Conservation (phyloP, 305 asterid genomes). For the Solanum hybrid region DNA sequence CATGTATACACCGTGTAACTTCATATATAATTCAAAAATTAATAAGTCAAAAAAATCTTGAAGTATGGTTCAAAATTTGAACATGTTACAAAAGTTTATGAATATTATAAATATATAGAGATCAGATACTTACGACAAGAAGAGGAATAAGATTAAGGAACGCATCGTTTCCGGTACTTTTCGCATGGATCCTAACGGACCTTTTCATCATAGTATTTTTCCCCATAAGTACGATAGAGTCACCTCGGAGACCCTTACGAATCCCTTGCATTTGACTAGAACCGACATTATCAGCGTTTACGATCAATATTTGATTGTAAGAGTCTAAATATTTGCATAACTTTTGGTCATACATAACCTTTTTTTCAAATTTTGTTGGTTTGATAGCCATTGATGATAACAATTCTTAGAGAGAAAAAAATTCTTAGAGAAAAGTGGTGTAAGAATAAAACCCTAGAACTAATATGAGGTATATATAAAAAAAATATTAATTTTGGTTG, state of each 20-base stretch:
- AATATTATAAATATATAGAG: background rate
- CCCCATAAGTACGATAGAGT: slow-evolving; percentile 26
- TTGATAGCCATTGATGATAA: slow-evolving; percentile 11
- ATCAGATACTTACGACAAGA: slow-evolving; percentile 14
- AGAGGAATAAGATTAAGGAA: slow-evolving; percentile 23
- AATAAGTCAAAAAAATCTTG: no score
- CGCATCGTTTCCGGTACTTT: slow-evolving; percentile 9
- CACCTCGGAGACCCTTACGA: slow-evolving; percentile 23
- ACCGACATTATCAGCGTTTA: slow-evolving; percentile 26
- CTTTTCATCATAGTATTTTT: slow-evolving; percentile 35
- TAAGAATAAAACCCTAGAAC: background rate
- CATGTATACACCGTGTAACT: no score
- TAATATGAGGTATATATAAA: background rate
- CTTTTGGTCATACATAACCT: slow-evolving; percentile 17
- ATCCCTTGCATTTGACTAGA: slow-evolving; percentile 28
- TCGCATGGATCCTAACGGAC: slow-evolving; percentile 19
- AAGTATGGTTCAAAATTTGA: no score
- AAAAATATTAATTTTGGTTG: background rate
- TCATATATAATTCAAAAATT: no score
- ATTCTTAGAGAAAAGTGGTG: background rate
- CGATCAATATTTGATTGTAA: slow-evolving; percentile 19
- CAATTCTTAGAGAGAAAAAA: background rate
- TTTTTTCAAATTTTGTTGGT: slow-evolving; percentile 12
- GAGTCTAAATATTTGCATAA: slow-evolving; percentile 19
- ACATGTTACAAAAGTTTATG: background rate